phyloP scores from a whole-genome alignment of 1,284 basidiomycete genomes.

The Marasmius fiardii region DNA sequence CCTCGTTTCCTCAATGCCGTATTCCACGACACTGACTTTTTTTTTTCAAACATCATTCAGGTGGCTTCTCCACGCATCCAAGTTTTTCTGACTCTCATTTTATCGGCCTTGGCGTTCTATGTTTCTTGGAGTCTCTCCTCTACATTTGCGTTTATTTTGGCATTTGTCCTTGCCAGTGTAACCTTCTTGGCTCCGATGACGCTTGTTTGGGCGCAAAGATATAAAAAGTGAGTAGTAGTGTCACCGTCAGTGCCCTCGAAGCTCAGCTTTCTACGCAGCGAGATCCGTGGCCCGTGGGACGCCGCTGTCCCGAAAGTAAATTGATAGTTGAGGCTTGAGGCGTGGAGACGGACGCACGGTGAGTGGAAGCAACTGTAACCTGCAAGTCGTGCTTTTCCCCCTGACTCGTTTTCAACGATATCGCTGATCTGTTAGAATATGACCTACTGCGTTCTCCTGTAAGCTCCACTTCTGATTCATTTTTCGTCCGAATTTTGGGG shows the following conservation, averaged over 20 bases:
- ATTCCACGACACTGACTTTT: constrained; percentile 3
- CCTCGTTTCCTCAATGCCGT: constrained; percentile 11
- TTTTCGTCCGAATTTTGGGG: background rate
- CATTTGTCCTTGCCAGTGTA: constrained; percentile 47
- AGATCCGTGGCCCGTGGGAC: constrained; percentile 62
- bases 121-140: constrained; percentile 53
- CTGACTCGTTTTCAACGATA: background rate
- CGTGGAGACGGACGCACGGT: background rate
- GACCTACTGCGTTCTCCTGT: background rate
- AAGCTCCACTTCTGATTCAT: background rate
- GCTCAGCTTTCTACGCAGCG: constrained; percentile 26
- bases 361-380: too few relatives aligned
- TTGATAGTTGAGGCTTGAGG: constrained; percentile 21
- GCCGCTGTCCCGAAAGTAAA: constrained; percentile 61
- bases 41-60: constrained; percentile 27
- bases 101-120: constrained; percentile 45
- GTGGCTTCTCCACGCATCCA: constrained; percentile 41
- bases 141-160: constrained; percentile 49
- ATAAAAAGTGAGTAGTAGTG: constrained; percentile 64
- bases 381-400: background rate
- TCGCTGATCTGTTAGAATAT: too few relatives aligned
- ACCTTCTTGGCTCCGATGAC: constrained; percentile 70
- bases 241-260: constrained; percentile 2
- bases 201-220: constrained; percentile 78
- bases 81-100: constrained; percentile 44